Conservation (phyloP, 2,329 filamentous ascomycete genomes). For the Cryphonectria radicalis region DNA sequence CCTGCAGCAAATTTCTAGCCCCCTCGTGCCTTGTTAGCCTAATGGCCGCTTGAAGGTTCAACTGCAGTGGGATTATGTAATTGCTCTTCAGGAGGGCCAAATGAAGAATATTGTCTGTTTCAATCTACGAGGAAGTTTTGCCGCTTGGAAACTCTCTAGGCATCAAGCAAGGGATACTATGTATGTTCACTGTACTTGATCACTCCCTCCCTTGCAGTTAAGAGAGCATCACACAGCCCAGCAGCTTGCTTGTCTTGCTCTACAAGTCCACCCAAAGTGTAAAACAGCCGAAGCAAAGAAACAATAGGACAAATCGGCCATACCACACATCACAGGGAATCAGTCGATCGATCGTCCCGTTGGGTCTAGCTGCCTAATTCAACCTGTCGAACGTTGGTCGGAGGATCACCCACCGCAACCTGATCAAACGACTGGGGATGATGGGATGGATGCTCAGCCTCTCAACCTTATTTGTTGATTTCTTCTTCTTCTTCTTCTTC, state of each 20-base stretch:
- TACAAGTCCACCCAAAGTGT: no score
- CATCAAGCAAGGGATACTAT: neutral
- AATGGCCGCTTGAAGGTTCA: no score
- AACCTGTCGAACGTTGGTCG: neutral
- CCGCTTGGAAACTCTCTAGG: neutral
- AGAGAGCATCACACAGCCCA: neutral
- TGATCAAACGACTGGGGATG: neutral
- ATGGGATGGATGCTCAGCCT: neutral
- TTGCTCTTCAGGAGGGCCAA: no score
- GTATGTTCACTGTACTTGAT: no score
- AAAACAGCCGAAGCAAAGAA: no score
- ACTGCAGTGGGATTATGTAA: neutral
- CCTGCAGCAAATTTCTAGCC: no score
- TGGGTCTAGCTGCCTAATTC: conserved; percentile 7
- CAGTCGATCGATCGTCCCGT: neutral
- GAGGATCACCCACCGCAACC: neutral
- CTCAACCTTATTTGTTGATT: neutral
- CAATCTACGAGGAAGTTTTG: no score
- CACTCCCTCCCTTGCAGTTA: no score
- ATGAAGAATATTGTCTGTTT: no score
- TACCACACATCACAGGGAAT: neutral
- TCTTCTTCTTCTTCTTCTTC: no score
- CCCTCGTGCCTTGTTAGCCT: no score
- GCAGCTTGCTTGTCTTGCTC: neutral
- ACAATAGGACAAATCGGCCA: neutral